Base-by-base conservation (phyloP, 2,329 filamentous ascomycete species). In the Aspergillus sp. region DNA sequence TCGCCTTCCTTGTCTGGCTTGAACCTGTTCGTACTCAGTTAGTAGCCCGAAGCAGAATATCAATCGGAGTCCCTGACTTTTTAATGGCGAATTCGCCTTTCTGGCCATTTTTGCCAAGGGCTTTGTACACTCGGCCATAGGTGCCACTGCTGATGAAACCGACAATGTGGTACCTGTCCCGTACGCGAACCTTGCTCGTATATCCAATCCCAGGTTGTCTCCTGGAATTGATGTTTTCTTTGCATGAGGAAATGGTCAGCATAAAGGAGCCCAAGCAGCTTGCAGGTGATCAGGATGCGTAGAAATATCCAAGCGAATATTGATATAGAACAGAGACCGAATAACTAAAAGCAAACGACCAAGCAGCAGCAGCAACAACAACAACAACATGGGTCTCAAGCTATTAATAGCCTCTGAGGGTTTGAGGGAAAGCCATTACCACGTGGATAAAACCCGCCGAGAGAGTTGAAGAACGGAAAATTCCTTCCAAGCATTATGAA, bases 1-100 rank as follows among this genome's bases (percentile, higher is more conserved):
- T 99, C 95, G 57, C 95, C 95, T 77, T 99, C 95, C 79, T 98
- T 99, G 76, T 99, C 95, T 7, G 93, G 93, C 80, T 97, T 97
- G 85, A 97, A 89, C 64, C 85, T 87, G 58, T 25, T 21, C 31
- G 31, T 11, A 31, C 27, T 9, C 27, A 2, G 31, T 56, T n/a
- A 56, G 54, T 14, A 9, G 55, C 68, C 61, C 69, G 63, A 57
- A 3, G 50, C 56, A 14, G 3, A n/a, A 14, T 27, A 47, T 5
- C 19, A 48, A 44, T 11, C 9, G n/a, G 41, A 40, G 41, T 23
- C 46, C 49, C 76, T 69, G 75, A 96, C 85, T 99, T 99, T 74
- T 99, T 99, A 81, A 99, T 99, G 67, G 95, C 95, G 71, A 96
- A 97, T 70, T 96, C 91, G 62, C 90, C 90, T 52, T 86, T 78